Evolutionary conservation across 768 basidiomycete genomes (phyloP).

Genomic region (Hygrophoropsis aurantiaca): DNA sequence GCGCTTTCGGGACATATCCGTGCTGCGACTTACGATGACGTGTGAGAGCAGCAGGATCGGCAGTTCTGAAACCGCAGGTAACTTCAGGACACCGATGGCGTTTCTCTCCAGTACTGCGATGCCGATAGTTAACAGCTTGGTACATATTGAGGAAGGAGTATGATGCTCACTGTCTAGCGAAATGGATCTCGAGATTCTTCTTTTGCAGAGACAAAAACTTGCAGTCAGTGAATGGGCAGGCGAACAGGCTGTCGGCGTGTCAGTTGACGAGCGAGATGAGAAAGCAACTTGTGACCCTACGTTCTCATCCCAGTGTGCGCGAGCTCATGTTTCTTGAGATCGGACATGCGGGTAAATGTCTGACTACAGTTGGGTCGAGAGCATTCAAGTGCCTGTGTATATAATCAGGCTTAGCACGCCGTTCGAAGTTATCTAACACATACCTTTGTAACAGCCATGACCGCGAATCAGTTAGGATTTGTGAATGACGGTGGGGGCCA

Average conservation of each 20-base stretch:
- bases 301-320: slow-evolving; percentile 11
- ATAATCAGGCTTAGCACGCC: background rate
- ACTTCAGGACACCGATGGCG: slow-evolving; percentile 7
- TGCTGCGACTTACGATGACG: slow-evolving; percentile 24
- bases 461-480: background rate
- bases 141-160: no score
- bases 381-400: slow-evolving; percentile 13
- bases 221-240: slow-evolving; percentile 14
- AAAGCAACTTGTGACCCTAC: slow-evolving; percentile 8
- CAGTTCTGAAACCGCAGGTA: slow-evolving; percentile 18
- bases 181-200: slow-evolving; percentile 21
- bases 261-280: background rate
- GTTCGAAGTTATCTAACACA: background rate
- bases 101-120: slow-evolving; percentile 21
- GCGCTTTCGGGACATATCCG: slow-evolving; percentile 14
- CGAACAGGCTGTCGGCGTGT: slow-evolving; percentile 12
- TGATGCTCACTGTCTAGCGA: slow-evolving; percentile 15
- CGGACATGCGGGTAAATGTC: slow-evolving; percentile 13
- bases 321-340: slow-evolving; percentile 22
- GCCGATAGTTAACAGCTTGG: background rate
- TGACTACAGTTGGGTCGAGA: slow-evolving; percentile 8
- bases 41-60: slow-evolving; percentile 24
- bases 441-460: slow-evolving; percentile 13
- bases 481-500: background rate
- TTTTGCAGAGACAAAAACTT: slow-evolving; percentile 15